Evolutionary conservation across 2,329 filamentous ascomycete species (phyloP).

Genomic region (Pseudogymnoascus sp.): DNA sequence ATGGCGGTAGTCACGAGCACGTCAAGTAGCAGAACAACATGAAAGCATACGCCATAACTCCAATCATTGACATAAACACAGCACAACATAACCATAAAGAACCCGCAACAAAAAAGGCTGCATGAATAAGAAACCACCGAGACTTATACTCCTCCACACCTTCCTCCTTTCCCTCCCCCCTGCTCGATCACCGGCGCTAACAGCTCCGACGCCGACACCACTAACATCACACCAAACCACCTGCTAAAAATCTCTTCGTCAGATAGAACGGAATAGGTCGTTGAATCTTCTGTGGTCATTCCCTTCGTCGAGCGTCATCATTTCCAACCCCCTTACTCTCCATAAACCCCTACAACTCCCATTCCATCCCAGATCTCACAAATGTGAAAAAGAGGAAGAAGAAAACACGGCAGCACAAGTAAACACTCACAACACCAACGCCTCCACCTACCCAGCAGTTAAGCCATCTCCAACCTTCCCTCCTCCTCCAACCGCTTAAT

Average conservation of each 20-base stretch:
- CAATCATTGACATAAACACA: constrained; percentile 3
- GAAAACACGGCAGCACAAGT: neutral
- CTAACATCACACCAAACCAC: neutral
- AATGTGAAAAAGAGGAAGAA: neutral
- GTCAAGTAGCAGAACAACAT: neutral
- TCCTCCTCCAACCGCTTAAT: constrained; percentile 47
- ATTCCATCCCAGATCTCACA: neutral
- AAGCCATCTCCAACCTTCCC: constrained; percentile 13
- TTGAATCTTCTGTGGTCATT: neutral
- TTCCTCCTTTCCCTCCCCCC: constrained; percentile 1
- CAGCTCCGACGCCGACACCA: neutral
- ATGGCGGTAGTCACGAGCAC: neutral
- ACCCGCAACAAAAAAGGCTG: neutral
- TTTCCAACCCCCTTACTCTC: neutral
- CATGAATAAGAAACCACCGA: neutral
- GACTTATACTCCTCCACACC: neutral
- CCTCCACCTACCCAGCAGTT: neutral
- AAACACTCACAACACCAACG: constrained; percentile 1
- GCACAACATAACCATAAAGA: neutral
- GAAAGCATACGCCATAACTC: neutral
- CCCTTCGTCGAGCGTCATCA: neutral
- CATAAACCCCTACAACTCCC: neutral
- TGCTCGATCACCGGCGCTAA: constrained; percentile 10
- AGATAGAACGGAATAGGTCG: neutral
- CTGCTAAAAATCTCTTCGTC: neutral